These are phyloP conservation scores for Apiospora rasikravindrae DNA, from an alignment of 2,329 filamentous ascomycete species.

Conservation along the genomic window DNA sequence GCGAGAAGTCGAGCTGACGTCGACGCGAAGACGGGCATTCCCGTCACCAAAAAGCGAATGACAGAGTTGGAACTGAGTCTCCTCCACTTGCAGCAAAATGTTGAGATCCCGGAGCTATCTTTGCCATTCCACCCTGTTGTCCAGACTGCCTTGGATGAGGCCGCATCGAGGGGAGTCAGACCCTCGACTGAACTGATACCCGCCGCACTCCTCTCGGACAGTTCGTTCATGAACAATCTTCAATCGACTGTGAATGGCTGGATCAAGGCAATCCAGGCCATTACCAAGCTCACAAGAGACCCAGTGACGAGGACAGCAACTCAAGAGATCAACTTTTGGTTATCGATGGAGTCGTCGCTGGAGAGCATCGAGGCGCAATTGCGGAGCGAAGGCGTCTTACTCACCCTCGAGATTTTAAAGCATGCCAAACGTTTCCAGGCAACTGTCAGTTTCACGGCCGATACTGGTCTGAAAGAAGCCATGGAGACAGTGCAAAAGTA, in stretches of 20 bases:
- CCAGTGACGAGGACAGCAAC: slow-evolving; percentile 78
- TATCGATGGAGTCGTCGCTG: slow-evolving; percentile 93
- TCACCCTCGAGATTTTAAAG: slow-evolving; percentile 94
- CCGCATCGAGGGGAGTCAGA: slow-evolving; percentile 67
- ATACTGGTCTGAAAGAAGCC: slow-evolving; percentile 94
- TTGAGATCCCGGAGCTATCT: slow-evolving; percentile 92
- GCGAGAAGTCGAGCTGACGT: slow-evolving; percentile 78
- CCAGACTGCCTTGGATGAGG: slow-evolving; percentile 82
- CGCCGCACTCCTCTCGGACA: slow-evolving; percentile 78
- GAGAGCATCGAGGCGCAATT: slow-evolving; percentile 92
- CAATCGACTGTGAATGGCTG: slow-evolving; percentile 94
- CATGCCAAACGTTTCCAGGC: slow-evolving; percentile 98
- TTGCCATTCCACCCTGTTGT: slow-evolving; percentile 89
- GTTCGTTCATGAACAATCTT: slow-evolving; percentile 88
- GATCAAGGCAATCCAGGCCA: slow-evolving; percentile 98
- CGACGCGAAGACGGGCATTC: slow-evolving; percentile 92
- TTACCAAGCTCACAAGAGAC: slow-evolving; percentile 93
- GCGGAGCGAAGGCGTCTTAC: slow-evolving; percentile 81
- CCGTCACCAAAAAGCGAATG: slow-evolving; percentile 96
- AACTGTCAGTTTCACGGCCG: slow-evolving; percentile 93
- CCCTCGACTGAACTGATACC: slow-evolving; percentile 82
- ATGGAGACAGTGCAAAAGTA: slow-evolving; percentile 98
- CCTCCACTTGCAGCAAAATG: slow-evolving; percentile 93
- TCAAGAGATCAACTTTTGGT: slow-evolving; percentile 99
- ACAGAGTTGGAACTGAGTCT: slow-evolving; percentile 92